A percentile compares a stretch with the other conserved stretches of the same genome.
Evolutionary conservation across 441 rosid genomes (phyloP).

Genomic region (Omphalea diandra): DNA sequence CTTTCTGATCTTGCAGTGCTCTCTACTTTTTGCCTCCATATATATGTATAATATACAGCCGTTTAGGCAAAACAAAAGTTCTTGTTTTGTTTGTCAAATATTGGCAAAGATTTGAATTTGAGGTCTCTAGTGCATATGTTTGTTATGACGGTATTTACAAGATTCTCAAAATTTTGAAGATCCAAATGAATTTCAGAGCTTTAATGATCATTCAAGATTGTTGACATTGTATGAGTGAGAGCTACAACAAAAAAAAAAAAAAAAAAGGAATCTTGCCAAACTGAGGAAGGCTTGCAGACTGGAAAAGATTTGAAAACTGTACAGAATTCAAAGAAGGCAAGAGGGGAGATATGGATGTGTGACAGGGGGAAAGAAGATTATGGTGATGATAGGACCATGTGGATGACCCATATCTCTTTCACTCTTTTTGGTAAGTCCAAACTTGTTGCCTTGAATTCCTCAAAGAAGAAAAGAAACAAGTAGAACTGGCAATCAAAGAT

Average conservation of each 20-base stretch:
- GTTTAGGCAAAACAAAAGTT: too few species aligned
- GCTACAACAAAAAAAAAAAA: too few species aligned
- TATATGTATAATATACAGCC: too few species aligned
- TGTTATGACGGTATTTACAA: constrained; percentile 16
- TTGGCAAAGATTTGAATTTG: too few species aligned
- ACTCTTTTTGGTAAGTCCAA: constrained; percentile 30
- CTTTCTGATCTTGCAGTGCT: constrained; percentile 73
- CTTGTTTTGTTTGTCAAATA: too few species aligned
- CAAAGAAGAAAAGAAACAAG: constrained; percentile 21
- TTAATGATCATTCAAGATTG: too few species aligned
- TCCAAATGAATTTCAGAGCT: too few species aligned
- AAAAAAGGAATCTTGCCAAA: too few species aligned
- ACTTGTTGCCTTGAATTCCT: constrained; percentile 44
- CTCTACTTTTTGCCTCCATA: constrained; percentile 39
- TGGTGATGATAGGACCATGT: constrained; percentile 4
- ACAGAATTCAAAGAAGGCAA: background rate
- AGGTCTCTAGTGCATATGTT: too few species aligned
- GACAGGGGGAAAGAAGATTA: background rate
- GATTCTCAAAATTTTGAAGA: background rate
- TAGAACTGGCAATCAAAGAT: constrained; percentile 33
- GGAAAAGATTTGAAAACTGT: constrained; percentile 6
- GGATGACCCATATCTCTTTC: constrained; percentile 4
- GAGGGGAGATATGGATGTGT: constrained; percentile 1
- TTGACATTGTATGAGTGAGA: too few species aligned
- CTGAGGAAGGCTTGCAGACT: too few species aligned